phyloP scores from a whole-genome alignment of 345 rosid species.

The Sonneratia alba region DNA sequence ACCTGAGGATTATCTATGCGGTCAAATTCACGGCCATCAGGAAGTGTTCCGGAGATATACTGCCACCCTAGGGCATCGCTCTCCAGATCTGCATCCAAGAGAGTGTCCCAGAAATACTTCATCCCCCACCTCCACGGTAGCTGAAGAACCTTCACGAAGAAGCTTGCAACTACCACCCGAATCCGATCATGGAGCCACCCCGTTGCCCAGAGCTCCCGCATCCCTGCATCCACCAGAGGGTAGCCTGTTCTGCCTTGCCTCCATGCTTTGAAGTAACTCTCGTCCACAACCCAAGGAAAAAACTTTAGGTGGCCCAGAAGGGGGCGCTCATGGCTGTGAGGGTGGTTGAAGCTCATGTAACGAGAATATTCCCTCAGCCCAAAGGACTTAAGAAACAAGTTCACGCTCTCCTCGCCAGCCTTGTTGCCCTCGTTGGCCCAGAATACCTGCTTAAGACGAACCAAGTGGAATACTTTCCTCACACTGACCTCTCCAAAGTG shows the following conservation, averaged over 20 bases:
- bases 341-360: constrained; percentile 91
- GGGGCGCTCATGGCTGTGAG: constrained; percentile 83
- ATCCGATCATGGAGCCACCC: constrained; percentile 98
- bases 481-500: constrained; percentile 98
- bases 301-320: constrained; percentile 90
- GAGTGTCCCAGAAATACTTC: constrained; percentile 99
- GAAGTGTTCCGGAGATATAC: constrained; percentile 86
- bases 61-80: constrained; percentile 99
- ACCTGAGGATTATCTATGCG: constrained; percentile 95
- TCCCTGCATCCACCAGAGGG: constrained; percentile 96
- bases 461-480: constrained; percentile 87
- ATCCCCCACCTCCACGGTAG: constrained; percentile 99
- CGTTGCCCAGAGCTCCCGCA: constrained; percentile 98
- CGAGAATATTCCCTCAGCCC: constrained; percentile 94
- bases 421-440: constrained; percentile 95
- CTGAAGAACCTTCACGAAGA: constrained; percentile 91
- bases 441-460: constrained; percentile 77
- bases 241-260: constrained; percentile 98
- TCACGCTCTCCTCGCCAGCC: constrained; percentile 91
- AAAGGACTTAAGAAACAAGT: constrained; percentile 87
- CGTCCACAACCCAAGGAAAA: constrained; percentile 87
- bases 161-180: constrained; percentile 91
- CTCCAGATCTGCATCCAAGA: constrained; percentile 90
- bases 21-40: constrained; percentile 83
- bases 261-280: constrained; percentile 91